Evolutionary conservation across 2,329 filamentous ascomycete species (phyloP).

Genomic region (Chaetothyriales sp.): DNA sequence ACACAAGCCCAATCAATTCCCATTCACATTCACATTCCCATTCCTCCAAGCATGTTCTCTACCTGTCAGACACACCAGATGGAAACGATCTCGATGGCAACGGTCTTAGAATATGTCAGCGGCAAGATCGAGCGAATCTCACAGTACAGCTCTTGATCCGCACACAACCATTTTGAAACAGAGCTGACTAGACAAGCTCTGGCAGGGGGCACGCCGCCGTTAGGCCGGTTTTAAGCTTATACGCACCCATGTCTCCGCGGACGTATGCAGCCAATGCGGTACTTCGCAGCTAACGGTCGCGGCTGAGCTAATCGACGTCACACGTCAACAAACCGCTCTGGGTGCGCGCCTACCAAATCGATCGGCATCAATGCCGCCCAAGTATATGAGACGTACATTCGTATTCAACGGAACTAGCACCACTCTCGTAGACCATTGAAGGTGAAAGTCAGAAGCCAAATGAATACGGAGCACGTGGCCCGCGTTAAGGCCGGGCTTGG

Average conservation of each 20-base stretch:
- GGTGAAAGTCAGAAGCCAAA: background rate
- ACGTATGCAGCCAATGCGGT: background rate
- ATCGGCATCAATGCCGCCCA: background rate
- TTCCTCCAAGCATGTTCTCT: too few species aligned
- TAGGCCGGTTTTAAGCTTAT: background rate
- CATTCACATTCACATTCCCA: too few species aligned
- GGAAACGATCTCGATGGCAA: too few species aligned
- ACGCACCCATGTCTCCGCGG: background rate
- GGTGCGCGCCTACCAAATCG: background rate
- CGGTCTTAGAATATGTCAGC: too few species aligned
- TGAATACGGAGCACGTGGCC: background rate
- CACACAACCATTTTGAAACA: too few species aligned
- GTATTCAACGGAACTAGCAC: background rate
- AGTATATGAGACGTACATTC: background rate
- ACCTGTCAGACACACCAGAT: too few species aligned
- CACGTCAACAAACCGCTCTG: background rate
- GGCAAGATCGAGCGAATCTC: too few species aligned
- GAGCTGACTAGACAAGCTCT: too few species aligned
- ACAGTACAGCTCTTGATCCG: too few species aligned
- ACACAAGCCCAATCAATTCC: too few species aligned
- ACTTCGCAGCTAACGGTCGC: background rate
- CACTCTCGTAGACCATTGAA: background rate
- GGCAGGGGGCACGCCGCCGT: too few species aligned
- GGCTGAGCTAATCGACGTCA: background rate
- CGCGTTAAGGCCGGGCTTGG: too few species aligned